Conservation (phyloP, 2,329 filamentous ascomycete species). For the Emergomyces orientalis region DNA sequence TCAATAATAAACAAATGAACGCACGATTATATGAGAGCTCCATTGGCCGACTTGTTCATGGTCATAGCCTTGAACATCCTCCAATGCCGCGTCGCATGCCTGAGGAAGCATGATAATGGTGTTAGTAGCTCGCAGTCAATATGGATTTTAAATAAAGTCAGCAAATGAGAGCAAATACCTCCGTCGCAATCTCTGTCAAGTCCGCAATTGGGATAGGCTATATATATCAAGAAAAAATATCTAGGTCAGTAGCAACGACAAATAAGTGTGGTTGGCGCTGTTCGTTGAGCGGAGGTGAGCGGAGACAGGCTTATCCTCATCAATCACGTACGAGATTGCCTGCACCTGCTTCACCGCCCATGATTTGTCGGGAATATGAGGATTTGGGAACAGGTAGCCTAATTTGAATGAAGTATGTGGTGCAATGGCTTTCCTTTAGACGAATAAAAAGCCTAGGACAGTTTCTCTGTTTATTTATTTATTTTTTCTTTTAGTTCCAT, state of each 20-base stretch:
- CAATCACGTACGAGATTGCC: slow-evolving; percentile 7
- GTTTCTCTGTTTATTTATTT: background rate
- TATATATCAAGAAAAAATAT: background rate
- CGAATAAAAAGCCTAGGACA: background rate
- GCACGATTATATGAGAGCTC: slow-evolving; percentile 89
- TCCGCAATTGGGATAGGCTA: slow-evolving; percentile 68
- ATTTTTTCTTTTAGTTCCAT: background rate
- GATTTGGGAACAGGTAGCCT: background rate
- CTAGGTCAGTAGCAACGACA: background rate
- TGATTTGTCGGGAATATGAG: background rate
- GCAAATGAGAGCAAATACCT: slow-evolving; percentile 48
- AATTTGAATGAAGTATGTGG: background rate
- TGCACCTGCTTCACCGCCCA: slow-evolving; percentile 1
- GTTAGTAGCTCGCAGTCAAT: background rate
- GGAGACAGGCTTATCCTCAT: background rate
- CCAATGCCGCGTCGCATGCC: slow-evolving; percentile 75
- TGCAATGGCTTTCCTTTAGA: background rate
- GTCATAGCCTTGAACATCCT: slow-evolving; percentile 68
- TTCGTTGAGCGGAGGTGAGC: background rate
- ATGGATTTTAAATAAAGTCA: background rate
- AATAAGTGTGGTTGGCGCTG: background rate
- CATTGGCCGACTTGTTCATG: slow-evolving; percentile 75
- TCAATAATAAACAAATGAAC: slow-evolving; percentile 23
- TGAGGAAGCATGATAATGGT: slow-evolving; percentile 30
- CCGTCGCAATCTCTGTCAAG: slow-evolving; percentile 74